Percentiles rank a stretch among this genome's conserved stretches.
Conservation (phyloP, 2,329 filamentous ascomycete species). For the Penicillium sumatraense region DNA sequence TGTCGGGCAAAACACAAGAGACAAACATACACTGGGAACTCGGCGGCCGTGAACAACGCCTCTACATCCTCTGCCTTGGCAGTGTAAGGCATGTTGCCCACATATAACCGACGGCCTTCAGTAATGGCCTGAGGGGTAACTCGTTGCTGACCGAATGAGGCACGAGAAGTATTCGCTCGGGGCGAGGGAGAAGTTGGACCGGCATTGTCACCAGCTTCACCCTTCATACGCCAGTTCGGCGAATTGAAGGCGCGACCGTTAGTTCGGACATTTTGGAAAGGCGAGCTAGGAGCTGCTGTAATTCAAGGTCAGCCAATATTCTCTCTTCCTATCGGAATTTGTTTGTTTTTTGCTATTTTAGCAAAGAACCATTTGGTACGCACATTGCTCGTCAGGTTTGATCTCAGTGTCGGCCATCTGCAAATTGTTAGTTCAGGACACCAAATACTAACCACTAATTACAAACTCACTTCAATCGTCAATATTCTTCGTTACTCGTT, state of each 20-base stretch:
- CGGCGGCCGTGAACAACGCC: constrained; percentile 50
- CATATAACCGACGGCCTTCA: constrained; percentile 54
- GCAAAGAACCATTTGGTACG: no score
- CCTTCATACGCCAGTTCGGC: constrained; percentile 48
- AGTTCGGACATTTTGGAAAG: constrained; percentile 39
- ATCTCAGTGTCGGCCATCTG: constrained; percentile 37
- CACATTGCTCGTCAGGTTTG: constrained; percentile 38
- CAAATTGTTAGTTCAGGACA: background rate
- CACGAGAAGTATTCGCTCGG: constrained; percentile 35
- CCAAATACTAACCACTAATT: background rate
- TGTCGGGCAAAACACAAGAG: background rate
- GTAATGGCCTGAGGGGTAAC: constrained; percentile 43
- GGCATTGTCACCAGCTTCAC: constrained; percentile 37
- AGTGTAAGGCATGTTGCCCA: constrained; percentile 61
- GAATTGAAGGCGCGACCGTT: constrained; percentile 45
- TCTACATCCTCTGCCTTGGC: constrained; percentile 58
- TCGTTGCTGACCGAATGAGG: constrained; percentile 35
- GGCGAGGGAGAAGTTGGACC: constrained; percentile 28
- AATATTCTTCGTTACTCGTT: background rate
- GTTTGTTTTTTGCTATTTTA: no score
- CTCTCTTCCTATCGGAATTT: background rate
- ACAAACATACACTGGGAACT: constrained; percentile 40
- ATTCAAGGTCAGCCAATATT: background rate
- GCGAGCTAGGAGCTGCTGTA: constrained; percentile 35
- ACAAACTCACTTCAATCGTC: background rate